These are phyloP conservation scores for Theobroma cacao DNA, from an alignment of 345 rosid species.

Conservation along the genomic window DNA sequence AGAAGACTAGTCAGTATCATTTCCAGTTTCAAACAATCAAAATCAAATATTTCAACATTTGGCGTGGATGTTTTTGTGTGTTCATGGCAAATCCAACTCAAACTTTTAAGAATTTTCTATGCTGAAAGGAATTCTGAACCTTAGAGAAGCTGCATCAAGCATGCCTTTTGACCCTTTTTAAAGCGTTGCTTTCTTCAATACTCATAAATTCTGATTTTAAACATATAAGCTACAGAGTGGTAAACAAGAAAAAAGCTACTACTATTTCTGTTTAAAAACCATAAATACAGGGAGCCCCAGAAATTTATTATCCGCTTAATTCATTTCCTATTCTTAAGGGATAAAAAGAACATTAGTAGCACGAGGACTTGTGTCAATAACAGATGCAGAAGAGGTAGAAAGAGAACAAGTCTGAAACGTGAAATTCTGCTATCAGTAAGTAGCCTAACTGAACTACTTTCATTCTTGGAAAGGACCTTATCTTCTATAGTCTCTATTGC, in stretches of 20 bases:
- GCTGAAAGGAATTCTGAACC: not conserved
- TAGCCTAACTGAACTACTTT: not conserved
- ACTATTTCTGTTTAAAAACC: not conserved
- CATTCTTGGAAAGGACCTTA: not conserved
- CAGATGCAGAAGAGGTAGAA: not conserved
- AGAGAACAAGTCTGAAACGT: not conserved
- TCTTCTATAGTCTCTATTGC: not conserved
- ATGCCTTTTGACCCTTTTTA: not conserved
- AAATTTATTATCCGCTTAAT: not conserved
- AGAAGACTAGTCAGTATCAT: not conserved
- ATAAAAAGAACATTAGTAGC: not conserved
- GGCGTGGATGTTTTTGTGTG: not conserved
- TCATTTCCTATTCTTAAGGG: not conserved
- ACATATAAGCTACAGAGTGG: not conserved
- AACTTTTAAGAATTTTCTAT: not conserved
- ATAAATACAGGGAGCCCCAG: not conserved
- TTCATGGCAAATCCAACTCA: not conserved
- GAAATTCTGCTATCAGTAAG: not conserved
- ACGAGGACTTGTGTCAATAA: not conserved
- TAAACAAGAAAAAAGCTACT: not conserved
- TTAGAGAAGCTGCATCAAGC: not conserved
- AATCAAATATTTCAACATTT: not conserved
- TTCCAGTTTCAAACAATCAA: not conserved
- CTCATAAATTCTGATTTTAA: not conserved
- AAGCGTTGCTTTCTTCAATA: not conserved